Conservation (phyloP, 768 basidiomycete species). For the Pleurotus sapidus region DNA sequence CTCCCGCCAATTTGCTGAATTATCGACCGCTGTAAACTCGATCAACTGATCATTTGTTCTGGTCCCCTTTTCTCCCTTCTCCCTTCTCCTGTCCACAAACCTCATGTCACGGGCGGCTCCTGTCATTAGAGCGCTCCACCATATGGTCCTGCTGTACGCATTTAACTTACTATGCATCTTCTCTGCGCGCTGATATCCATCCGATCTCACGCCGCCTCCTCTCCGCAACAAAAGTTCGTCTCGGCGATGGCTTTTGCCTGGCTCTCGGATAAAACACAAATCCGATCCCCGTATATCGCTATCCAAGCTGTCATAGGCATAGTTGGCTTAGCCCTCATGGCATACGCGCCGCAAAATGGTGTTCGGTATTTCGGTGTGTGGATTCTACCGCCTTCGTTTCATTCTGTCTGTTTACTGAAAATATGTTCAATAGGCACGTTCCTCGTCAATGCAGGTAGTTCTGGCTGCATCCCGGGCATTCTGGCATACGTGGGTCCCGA, state of each 20-base stretch:
- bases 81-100: too few relatives aligned
- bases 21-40: too few relatives aligned
- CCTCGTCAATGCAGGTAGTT: constrained; percentile 39
- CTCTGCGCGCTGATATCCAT: background rate
- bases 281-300: constrained; percentile 39
- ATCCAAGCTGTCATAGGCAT: constrained; percentile 35
- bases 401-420: background rate
- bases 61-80: too few relatives aligned
- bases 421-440: constrained; percentile 32
- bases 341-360: constrained; percentile 31
- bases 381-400: background rate
- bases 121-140: constrained; percentile 39
- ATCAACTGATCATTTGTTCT: too few relatives aligned
- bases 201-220: background rate
- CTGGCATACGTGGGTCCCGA: constrained; percentile 34
- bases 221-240: constrained; percentile 23
- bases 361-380: constrained; percentile 41
- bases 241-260: constrained; percentile 43
- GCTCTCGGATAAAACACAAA: constrained; percentile 40
- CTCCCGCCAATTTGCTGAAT: too few relatives aligned
- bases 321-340: constrained; percentile 34
- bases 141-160: constrained; percentile 39
- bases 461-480: constrained; percentile 40
- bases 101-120: background rate
- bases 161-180: background rate